Evolutionary conservation across 306 rosid species (phyloP).

Genomic region (Macrotyloma uniflorum): DNA sequence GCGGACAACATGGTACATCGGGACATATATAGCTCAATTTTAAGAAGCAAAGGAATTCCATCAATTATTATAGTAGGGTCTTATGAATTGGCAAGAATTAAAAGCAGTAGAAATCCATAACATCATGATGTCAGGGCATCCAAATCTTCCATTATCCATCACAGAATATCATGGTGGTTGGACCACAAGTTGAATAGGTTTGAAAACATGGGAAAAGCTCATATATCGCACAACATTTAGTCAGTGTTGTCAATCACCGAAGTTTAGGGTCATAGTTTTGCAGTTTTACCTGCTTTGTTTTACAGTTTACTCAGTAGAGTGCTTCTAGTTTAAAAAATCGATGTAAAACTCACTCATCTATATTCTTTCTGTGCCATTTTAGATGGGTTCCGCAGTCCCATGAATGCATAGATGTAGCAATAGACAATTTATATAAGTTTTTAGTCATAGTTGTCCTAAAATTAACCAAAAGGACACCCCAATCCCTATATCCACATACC

Average conservation of each 20-base stretch:
- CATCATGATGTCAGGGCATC: constrained; percentile 13
- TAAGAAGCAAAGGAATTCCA: constrained; percentile 5
- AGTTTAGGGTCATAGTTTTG: neutral
- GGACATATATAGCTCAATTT: constrained; percentile 23
- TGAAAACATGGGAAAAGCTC: neutral
- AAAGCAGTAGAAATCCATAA: neutral
- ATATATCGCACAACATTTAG: neutral
- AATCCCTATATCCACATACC: constrained; percentile 51
- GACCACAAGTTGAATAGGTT: neutral
- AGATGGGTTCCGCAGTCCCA: constrained; percentile 9
- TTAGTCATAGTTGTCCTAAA: neutral
- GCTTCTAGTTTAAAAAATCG: neutral
- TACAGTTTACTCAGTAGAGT: constrained; percentile 6
- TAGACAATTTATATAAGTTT: neutral
- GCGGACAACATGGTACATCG: constrained; percentile 26
- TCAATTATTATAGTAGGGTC: constrained; percentile 18
- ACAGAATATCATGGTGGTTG: constrained; percentile 1
- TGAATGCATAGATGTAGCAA: neutral
- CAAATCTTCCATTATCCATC: neutral
- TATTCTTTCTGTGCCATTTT: constrained; percentile 8
- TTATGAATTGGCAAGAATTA: constrained; percentile 26
- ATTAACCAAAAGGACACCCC: constrained; percentile 14
- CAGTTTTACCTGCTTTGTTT: neutral
- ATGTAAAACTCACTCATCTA: constrained; percentile 13
- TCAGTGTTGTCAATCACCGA: neutral